Percentiles rank a stretch among this genome's conserved stretches.
These are phyloP conservation scores for Fusarium odoratissimum DNA, from an alignment of 2,329 filamentous ascomycete species.

Conservation along the genomic window DNA sequence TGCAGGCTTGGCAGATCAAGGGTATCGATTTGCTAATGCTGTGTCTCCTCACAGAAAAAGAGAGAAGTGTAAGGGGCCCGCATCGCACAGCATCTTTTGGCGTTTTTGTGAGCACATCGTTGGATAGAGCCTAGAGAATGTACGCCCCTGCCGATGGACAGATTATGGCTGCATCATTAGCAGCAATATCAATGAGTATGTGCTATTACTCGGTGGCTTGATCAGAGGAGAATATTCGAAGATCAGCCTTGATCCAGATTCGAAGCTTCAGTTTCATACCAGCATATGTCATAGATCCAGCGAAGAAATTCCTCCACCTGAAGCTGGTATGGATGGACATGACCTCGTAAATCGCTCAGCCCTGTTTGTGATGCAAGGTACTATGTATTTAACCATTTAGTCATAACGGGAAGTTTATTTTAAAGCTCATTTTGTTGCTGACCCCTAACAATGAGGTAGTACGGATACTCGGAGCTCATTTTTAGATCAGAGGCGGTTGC, in stretches of 20 bases:
- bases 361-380: conserved; percentile 19
- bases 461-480: neutral
- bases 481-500: neutral
- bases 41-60: neutral
- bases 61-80: neutral
- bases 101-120: conserved; percentile 19
- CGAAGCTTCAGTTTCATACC: conserved; percentile 18
- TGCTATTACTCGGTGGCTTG: neutral
- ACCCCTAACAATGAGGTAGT: neutral
- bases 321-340: conserved; percentile 24
- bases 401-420: conserved; percentile 29
- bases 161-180: conserved; percentile 12
- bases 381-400: neutral
- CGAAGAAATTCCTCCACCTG: conserved; percentile 28
- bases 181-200: neutral
- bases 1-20: conserved; percentile 14
- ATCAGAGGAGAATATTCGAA: neutral
- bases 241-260: conserved; percentile 5
- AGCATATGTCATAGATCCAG: conserved; percentile 16
- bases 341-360: conserved; percentile 24
- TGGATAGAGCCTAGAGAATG: conserved; percentile 4
- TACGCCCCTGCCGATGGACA: conserved; percentile 17
- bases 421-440: conserved; percentile 16
- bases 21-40: neutral
- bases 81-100: conserved; percentile 2